Evolutionary conservation across 352 stramenopile species (phyloP).

Genomic region (Globisporangium barbulae): DNA sequence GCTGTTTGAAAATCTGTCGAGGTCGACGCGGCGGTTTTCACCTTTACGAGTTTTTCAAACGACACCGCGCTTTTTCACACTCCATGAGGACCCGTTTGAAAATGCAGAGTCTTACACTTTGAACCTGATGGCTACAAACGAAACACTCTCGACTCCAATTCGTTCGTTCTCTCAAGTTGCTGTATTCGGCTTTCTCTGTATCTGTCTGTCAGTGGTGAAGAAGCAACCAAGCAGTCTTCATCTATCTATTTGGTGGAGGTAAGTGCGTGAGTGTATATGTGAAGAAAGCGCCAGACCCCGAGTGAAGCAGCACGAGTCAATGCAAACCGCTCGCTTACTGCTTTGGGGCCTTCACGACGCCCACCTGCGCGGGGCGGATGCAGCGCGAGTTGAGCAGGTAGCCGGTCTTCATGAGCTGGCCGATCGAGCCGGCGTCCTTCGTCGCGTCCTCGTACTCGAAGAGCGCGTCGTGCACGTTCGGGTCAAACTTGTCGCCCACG

Average conservation of each 20-base stretch:
- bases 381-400: constrained; percentile 96
- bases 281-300: not conserved
- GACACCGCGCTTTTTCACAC: too few relatives aligned
- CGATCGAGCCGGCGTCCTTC: constrained; percentile 89
- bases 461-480: constrained; percentile 96
- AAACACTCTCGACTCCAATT: not conserved
- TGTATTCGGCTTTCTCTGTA: constrained; percentile 5
- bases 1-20: too few relatives aligned
- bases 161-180: not conserved
- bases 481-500: constrained; percentile 97
- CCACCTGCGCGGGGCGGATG: constrained; percentile 96
- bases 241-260: constrained; percentile 3
- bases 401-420: constrained; percentile 96
- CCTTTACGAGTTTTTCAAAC: too few relatives aligned
- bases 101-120: too few relatives aligned
- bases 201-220: not conserved
- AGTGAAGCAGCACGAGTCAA: not conserved
- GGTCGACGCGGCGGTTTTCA: too few relatives aligned
- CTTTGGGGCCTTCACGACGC: constrained; percentile 66
- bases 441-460: constrained; percentile 95
- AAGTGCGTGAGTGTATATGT: not conserved
- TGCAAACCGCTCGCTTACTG: constrained; percentile 6
- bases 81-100: too few relatives aligned
- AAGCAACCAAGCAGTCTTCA: constrained; percentile 1
- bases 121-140: not conserved